Base-by-base conservation (phyloP, 2,329 filamentous ascomycete genomes). In the Salinomyces thailandicus region DNA sequence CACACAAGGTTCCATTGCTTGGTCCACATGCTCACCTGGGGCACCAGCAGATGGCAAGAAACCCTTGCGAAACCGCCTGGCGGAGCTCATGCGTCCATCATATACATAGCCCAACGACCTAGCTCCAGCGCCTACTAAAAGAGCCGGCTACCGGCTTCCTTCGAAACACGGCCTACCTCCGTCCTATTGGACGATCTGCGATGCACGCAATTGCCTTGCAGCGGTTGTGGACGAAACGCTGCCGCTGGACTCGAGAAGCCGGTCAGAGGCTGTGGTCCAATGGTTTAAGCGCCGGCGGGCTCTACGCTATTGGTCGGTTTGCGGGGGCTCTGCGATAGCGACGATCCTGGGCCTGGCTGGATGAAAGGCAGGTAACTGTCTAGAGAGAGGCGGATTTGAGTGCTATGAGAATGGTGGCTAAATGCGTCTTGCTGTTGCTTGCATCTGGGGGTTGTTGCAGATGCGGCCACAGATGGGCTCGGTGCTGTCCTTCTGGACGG, bases 201-300 rank as follows among this genome's bases (percentile, higher is more conserved):
- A 30, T 8, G 13, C 19, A 33, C 33, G 37, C 37, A 36, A 39
- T 39, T 33, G n/a, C 29, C n/a, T n/a, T 37, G 36, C 36, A 33
- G 36, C 36, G 36, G 36, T 15, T 5, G 30, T 34, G 37, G 37
- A 26, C 18, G 31, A 16, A 24, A 7, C n/a, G n/a, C 20, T 24
- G 36, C 27, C 12, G 35, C 5, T 18, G 12, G 24, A 12, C 4
- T 8, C 9, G 8, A 6, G 24, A 18, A 12, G 20, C 20, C 24
- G 36, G 36, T 6, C 27, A 30, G 18, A 30, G 27, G 34, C 28
- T 40, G 13, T 33, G 27, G 34, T 24, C 38, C 38, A 36, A 34
- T 29, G 15, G 17, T 40, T 40, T 43, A 43, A 37, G 40, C 40
- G 40, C 40, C n/a, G n/a, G n/a, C 37, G 24, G 16, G 30, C 19